Conservation (phyloP, 23 red algal species). For the Pyropia haitanensis region DNA sequence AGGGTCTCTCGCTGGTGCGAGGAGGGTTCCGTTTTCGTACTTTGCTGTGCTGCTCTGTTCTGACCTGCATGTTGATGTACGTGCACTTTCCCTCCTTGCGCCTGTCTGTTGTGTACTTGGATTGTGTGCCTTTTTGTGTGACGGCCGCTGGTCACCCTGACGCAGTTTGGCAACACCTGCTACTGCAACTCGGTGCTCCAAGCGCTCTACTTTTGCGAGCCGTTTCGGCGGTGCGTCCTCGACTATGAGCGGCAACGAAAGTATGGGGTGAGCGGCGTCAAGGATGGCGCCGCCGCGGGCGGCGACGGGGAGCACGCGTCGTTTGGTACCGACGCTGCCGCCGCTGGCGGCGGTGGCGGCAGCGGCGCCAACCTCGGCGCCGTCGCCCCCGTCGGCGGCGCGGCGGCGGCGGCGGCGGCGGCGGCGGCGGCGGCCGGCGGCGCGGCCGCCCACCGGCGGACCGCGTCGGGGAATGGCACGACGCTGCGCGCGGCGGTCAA, state of each 20-base stretch:
- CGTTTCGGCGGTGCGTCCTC: constrained; percentile 71
- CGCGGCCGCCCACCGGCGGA: too few relatives aligned
- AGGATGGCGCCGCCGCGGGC: constrained; percentile 13
- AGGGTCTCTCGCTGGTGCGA: too few relatives aligned
- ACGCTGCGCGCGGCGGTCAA: constrained; percentile 9
- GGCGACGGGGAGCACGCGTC: not conserved
- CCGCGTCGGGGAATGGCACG: not conserved
- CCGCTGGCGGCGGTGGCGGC: too few relatives aligned
- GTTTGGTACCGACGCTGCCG: too few relatives aligned
- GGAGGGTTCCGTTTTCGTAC: too few relatives aligned
- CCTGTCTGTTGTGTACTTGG: not conserved
- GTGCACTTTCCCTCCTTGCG: not conserved
- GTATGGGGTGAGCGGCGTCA: not conserved
- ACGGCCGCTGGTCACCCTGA: not conserved
- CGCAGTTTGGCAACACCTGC: constrained; percentile 84
- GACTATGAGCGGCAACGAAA: constrained; percentile 27
- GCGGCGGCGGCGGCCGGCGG: not conserved
- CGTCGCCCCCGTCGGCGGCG: constrained; percentile 8
- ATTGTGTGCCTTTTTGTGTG: too few relatives aligned
- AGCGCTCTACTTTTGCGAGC: constrained; percentile 96
- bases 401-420: constrained; percentile 5
- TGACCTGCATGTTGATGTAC: too few relatives aligned
- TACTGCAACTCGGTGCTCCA: constrained; percentile 93
- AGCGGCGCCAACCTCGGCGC: not conserved
- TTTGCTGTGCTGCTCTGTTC: too few relatives aligned